A percentile compares a stretch with the other conserved stretches of the same genome.
These are phyloP conservation scores for Candida khao-thaluensis DNA, from an alignment of 805 yeast species.

Conservation along the genomic window DNA sequence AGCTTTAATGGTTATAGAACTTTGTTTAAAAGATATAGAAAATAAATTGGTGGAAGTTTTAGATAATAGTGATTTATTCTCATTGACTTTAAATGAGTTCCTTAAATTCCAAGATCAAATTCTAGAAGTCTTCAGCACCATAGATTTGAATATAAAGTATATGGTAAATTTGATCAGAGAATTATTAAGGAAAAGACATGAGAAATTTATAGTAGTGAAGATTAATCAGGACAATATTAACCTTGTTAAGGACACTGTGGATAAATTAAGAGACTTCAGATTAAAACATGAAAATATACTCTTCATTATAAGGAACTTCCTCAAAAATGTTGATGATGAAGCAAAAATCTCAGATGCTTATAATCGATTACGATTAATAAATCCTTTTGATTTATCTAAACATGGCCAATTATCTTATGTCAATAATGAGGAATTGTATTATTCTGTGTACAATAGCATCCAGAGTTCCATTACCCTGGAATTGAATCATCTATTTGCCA, in stretches of 20 bases:
- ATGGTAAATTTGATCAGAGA: constrained; percentile 71
- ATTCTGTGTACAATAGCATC: constrained; percentile 19
- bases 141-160: constrained; percentile 65
- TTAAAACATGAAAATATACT: constrained; percentile 51
- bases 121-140: constrained; percentile 37
- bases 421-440: constrained; percentile 27
- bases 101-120: constrained; percentile 21
- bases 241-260: constrained; percentile 42
- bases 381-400: constrained; percentile 32
- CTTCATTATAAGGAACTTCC: constrained; percentile 26
- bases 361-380: constrained; percentile 27
- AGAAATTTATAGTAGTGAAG: constrained; percentile 64
- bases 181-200: constrained; percentile 67
- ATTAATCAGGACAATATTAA: constrained; percentile 43
- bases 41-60: constrained; percentile 38
- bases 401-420: constrained; percentile 31
- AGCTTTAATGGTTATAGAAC: constrained; percentile 64
- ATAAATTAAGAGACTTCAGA: constrained; percentile 47
- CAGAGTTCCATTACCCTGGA: constrained; percentile 22
- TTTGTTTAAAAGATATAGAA: constrained; percentile 58
- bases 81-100: constrained; percentile 42
- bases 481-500: constrained; percentile 26
- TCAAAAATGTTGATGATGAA: constrained; percentile 15
- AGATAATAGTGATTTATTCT: constrained; percentile 42
- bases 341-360: constrained; percentile 26